Conservation (phyloP, 306 rosid genomes). For the Sindora glabra region DNA sequence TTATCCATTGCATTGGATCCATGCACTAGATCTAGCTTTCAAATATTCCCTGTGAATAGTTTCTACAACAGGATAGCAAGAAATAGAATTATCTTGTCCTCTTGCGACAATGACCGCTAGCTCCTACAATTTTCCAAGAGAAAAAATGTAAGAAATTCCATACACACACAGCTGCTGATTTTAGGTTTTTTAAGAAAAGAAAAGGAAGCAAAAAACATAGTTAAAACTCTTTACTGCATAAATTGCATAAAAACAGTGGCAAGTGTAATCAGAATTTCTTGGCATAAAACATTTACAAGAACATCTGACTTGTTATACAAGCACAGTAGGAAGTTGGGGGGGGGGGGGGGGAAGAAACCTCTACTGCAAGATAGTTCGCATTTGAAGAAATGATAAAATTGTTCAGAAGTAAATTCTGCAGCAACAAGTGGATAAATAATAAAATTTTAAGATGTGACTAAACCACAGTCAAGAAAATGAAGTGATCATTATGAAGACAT, state of each 20-base stretch:
- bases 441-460: neutral
- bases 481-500: neutral
- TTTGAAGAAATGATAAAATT: neutral
- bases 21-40: no score
- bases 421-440: neutral
- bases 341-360: no score
- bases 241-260: neutral
- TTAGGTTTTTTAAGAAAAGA: neutral
- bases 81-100: slow-evolving; percentile 71
- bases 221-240: neutral
- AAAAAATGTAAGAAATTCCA: neutral
- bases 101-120: slow-evolving; percentile 81
- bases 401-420: neutral
- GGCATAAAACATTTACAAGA: neutral
- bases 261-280: slow-evolving; percentile 1
- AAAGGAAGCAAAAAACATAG: neutral
- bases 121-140: slow-evolving; percentile 47
- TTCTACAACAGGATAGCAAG: slow-evolving; percentile 86
- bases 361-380: neutral
- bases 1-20: no score
- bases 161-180: neutral
- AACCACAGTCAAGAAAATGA: neutral
- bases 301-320: neutral
- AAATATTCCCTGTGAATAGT: slow-evolving; percentile 90
- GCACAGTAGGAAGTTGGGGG: neutral